Evolutionary conservation across 139 green algal genomes (phyloP).

Genomic region (Closterium sp.): DNA sequence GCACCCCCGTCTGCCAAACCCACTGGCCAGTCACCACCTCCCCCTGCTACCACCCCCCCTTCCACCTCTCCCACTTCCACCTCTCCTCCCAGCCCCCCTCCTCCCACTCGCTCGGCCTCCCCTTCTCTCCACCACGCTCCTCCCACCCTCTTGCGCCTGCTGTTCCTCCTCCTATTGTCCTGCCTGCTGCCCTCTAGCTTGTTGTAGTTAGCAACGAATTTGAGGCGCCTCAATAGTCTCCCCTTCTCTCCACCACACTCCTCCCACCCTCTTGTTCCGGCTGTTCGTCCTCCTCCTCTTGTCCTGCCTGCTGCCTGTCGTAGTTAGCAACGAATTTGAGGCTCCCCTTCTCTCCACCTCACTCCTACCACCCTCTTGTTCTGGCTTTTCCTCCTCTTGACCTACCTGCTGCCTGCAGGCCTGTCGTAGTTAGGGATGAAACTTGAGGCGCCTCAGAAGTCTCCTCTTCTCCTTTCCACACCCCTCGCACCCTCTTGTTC

Average conservation of each 20-base stretch:
- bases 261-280: no score
- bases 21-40: background rate
- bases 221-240: background rate
- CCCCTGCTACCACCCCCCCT: background rate
- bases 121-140: background rate
- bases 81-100: background rate
- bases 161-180: background rate
- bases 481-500: no score
- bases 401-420: no score
- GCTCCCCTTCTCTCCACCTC: background rate
- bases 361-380: background rate
- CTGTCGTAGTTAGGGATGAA: background rate
- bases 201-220: background rate
- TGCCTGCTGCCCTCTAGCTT: background rate
- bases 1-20: background rate
- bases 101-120: background rate
- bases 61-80: background rate
- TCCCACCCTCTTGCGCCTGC: background rate
- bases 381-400: background rate
- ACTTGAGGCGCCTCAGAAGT: background rate
- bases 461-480: no score
- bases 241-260: no score
- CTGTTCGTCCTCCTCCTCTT: no score
- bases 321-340: no score
- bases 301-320: no score